Base-by-base conservation (phyloP, 2,329 filamentous ascomycete genomes). In the Penicillium sp. region DNA sequence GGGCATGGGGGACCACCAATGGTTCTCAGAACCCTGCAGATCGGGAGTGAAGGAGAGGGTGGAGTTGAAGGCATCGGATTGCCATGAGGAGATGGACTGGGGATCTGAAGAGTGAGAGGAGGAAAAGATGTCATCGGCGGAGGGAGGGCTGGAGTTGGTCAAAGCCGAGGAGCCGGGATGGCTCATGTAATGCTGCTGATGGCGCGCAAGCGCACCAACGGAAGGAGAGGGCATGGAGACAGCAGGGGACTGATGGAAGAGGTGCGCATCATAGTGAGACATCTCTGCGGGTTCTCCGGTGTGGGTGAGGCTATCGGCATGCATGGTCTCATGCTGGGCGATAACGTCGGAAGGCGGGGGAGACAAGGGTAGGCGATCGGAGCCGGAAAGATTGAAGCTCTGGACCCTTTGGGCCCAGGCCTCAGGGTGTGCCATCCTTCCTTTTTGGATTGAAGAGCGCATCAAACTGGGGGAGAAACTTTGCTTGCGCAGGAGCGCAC, bases 391-490 rank as follows among this genome's bases (percentile, higher is more conserved):
- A 54, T 74, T 74, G 63, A 82, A 81, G 54, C 78, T 78, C 52
- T 82, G 76, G 42, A 83, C 73, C 53, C 80, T 78, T 58, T 80
- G 76, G 36, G 76, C 72, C 81, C 82, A 85, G 43, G 70, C 62
- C 45, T 76, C 66, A 66, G 74, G 63, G 73, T 72, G 73, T 43
- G 67, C 68, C 70, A 72, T 74, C 58, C 65, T 74, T 54, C 61
- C 63, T 53, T 76, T 66, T 69, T 75, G 69, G 72, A 76, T 75
- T 21, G 78, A 77, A 38, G 81, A 75, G 60, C 76, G 80, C 76
- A 81, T 81, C 76, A 83, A 79, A 62, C 78, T 82, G 41, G 78
- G 73, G 23, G 72, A 77, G 52, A 69, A 70, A 59, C 64, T 78
- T 65, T 72, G 74, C 69, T 70, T 75, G 67, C 67, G 73, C 60